Evolutionary conservation across 2,329 filamentous ascomycete genomes (phyloP).

Genomic region (Verticillium zaregamsianum): DNA sequence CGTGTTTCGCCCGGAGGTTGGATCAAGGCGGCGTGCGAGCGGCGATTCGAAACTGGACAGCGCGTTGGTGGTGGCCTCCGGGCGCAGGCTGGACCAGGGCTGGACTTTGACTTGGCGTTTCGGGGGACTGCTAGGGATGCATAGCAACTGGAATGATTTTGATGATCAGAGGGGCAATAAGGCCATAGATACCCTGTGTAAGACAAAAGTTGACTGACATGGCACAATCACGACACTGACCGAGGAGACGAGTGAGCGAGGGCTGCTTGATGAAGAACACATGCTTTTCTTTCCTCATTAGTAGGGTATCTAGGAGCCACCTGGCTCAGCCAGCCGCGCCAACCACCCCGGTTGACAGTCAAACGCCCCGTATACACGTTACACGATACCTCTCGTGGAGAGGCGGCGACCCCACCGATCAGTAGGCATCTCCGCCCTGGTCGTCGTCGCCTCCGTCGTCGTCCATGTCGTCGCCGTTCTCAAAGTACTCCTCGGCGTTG

Average conservation of each 20-base stretch:
- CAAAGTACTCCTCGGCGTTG: slow-evolving; percentile 58
- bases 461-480: slow-evolving; percentile 51
- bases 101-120: neutral
- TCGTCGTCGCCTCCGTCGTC: slow-evolving; percentile 49
- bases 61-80: neutral
- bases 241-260: neutral
- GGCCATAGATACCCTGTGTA: neutral
- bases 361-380: neutral
- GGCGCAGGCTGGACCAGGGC: neutral
- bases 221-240: neutral
- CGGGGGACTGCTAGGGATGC: neutral
- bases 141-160: neutral
- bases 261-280: neutral
- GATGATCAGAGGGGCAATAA: neutral
- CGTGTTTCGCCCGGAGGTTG: neutral
- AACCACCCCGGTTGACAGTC: neutral
- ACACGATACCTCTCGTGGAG: neutral
- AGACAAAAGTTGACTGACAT: neutral
- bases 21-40: too few species aligned
- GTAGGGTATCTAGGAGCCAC: neutral
- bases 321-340: neutral
- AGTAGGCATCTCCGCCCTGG: slow-evolving; percentile 32
- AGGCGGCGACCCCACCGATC: neutral
- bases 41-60: neutral
- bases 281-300: neutral